A percentile compares a stretch with the other conserved stretches of the same genome.
phyloP scores from a whole-genome alignment of 805 yeast genomes.

The Nakazawaea populi region DNA sequence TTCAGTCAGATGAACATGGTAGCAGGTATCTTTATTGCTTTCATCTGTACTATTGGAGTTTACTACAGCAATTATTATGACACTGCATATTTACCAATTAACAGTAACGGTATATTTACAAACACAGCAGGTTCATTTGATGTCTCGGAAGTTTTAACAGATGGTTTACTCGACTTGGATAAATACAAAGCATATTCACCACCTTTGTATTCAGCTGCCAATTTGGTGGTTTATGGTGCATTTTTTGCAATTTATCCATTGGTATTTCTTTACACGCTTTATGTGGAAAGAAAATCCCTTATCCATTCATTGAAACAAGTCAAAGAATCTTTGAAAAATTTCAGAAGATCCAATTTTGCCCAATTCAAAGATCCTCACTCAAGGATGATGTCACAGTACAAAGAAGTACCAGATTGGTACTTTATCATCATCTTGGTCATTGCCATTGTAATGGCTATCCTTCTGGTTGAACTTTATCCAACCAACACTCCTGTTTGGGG shows the following conservation, averaged over 20 bases:
- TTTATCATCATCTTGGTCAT: constrained; percentile 37
- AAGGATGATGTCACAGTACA: constrained; percentile 49
- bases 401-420: constrained; percentile 77
- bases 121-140: constrained; percentile 43
- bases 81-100: constrained; percentile 37
- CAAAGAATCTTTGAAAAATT: constrained; percentile 26
- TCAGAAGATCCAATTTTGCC: constrained; percentile 20
- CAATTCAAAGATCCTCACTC: constrained; percentile 17
- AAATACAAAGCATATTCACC: constrained; percentile 59
- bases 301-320: constrained; percentile 12
- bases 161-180: constrained; percentile 34
- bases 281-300: constrained; percentile 54
- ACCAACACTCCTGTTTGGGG: neutral
- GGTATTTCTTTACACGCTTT: constrained; percentile 48
- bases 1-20: neutral
- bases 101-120: constrained; percentile 42
- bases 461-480: constrained; percentile 18
- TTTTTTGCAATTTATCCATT: constrained; percentile 61
- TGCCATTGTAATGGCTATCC: constrained; percentile 36
- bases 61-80: neutral
- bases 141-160: constrained; percentile 40
- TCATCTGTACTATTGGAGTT: neutral
- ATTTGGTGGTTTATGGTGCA: constrained; percentile 51
- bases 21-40: neutral
- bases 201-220: constrained; percentile 50